These are phyloP conservation scores for Helicostylum pulchrum DNA, from an alignment of 192 early-diverging fungal species.

Conservation along the genomic window DNA sequence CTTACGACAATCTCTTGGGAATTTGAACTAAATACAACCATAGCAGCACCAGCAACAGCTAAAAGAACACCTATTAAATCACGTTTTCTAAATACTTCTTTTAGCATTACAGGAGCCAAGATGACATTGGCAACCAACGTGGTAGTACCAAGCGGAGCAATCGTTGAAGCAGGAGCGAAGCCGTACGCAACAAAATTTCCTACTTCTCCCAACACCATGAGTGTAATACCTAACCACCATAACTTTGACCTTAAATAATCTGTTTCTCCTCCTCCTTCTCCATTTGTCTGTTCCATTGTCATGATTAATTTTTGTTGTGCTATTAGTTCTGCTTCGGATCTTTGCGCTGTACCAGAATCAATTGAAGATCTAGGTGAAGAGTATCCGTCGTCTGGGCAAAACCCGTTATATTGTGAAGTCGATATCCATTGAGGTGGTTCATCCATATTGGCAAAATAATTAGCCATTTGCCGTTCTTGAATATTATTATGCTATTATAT, in stretches of 20 bases:
- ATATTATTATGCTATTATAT: constrained; percentile 24
- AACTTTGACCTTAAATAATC: constrained; percentile 52
- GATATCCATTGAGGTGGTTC: constrained; percentile 32
- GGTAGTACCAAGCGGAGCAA: constrained; percentile 73
- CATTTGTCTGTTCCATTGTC: constrained; percentile 27
- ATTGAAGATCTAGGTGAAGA: constrained; percentile 31
- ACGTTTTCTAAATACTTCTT: constrained; percentile 55
- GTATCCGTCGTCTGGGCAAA: constrained; percentile 41
- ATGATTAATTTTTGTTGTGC: constrained; percentile 27
- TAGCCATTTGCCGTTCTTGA: constrained; percentile 28
- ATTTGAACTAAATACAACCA: constrained; percentile 62
- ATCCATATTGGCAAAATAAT: constrained; percentile 31
- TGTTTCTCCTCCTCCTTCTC: constrained; percentile 13
- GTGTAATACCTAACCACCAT: constrained; percentile 68
- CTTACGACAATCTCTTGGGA: constrained; percentile 51
- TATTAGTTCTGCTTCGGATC: constrained; percentile 1
- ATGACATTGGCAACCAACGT: constrained; percentile 69
- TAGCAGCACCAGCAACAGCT: constrained; percentile 59
- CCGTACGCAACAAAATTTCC: constrained; percentile 64
- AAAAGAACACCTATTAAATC: constrained; percentile 60
- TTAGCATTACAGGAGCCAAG: constrained; percentile 65
- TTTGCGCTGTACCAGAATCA: constrained; percentile 6
- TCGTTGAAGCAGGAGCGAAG: constrained; percentile 69
- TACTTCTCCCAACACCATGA: constrained; percentile 62
- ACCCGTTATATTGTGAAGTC: constrained; percentile 8